phyloP scores from a whole-genome alignment of 1,284 basidiomycete genomes.

The Ustilago crameri region DNA sequence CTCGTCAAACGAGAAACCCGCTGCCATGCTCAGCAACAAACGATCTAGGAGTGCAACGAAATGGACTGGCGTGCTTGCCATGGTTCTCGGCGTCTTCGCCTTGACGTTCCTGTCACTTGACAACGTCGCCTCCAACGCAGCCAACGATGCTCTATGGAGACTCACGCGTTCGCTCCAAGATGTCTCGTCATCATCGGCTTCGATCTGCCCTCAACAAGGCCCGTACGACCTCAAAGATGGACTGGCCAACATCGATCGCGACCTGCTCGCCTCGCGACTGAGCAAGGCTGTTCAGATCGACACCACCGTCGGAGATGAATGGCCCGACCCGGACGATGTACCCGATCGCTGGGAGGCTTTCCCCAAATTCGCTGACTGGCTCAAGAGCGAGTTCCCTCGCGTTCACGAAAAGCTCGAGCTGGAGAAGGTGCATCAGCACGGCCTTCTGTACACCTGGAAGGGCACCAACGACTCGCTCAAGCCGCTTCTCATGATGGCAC shows the following conservation, averaged over 20 bases:
- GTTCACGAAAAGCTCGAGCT: conserved; percentile 47
- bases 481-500: conserved; percentile 75
- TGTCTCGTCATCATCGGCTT: conserved; percentile 6
- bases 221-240: conserved; percentile 45
- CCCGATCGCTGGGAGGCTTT: conserved; percentile 52
- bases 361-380: conserved; percentile 50
- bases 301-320: conserved; percentile 57
- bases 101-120: conserved; percentile 38
- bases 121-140: conserved; percentile 23
- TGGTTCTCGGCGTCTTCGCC: conserved; percentile 24
- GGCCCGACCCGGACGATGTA: conserved; percentile 44
- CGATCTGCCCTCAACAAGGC: conserved; percentile 37
- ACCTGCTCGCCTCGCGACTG: conserved; percentile 42
- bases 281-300: conserved; percentile 59
- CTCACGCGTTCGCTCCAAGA: conserved; percentile 16
- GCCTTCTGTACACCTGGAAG: conserved; percentile 76
- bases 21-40: background rate
- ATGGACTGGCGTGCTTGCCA: conserved; percentile 22
- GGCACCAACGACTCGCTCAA: conserved; percentile 75
- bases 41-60: conserved; percentile 12
- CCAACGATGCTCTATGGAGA: conserved; percentile 38
- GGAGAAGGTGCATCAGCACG: conserved; percentile 74
- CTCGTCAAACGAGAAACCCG: conserved; percentile 21
- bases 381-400: conserved; percentile 45
- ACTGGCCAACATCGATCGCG: conserved; percentile 30